phyloP scores from a whole-genome alignment of 1,139 yeast species.

The Arxiozyma slooffiae region DNA sequence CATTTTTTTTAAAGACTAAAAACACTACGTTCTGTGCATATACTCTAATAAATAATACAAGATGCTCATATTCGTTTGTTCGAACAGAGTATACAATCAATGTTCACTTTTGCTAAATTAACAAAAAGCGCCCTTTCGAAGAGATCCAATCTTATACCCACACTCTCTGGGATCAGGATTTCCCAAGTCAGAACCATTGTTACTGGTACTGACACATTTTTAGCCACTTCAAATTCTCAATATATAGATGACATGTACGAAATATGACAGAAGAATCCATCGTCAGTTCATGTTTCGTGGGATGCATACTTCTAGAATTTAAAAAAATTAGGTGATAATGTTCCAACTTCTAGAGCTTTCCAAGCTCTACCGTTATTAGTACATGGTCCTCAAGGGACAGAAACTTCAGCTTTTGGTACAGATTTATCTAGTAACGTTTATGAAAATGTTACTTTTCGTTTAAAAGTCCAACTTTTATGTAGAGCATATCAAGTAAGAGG shows the following conservation, averaged over 20 bases:
- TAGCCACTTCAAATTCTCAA: conserved; percentile 77
- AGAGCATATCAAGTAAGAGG: conserved; percentile 99
- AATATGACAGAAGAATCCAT: conserved; percentile 87
- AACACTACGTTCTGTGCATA: neutral
- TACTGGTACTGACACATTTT: conserved; percentile 49
- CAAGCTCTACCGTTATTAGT: conserved; percentile 84
- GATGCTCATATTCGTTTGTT: neutral
- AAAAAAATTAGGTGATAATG: conserved; percentile 44
- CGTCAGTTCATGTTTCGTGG: conserved; percentile 92
- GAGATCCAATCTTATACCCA: neutral
- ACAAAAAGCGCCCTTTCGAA: neutral
- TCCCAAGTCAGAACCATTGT: neutral
- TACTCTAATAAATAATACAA: neutral
- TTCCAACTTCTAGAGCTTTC: conserved; percentile 70
- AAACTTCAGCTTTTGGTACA: conserved; percentile 47
- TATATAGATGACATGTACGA: conserved; percentile 97
- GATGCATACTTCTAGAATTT: conserved; percentile 88
- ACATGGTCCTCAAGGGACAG: conserved; percentile 48
- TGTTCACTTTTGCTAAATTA: neutral
- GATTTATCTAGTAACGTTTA: conserved; percentile 33
- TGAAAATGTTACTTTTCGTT: conserved; percentile 73
- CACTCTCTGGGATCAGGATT: neutral
- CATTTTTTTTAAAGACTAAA: neutral
- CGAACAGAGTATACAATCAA: neutral
- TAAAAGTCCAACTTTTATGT: conserved; percentile 90